Base-by-base conservation (phyloP, 108 stramenopile genomes). In the Schizochytrium sp. region DNA sequence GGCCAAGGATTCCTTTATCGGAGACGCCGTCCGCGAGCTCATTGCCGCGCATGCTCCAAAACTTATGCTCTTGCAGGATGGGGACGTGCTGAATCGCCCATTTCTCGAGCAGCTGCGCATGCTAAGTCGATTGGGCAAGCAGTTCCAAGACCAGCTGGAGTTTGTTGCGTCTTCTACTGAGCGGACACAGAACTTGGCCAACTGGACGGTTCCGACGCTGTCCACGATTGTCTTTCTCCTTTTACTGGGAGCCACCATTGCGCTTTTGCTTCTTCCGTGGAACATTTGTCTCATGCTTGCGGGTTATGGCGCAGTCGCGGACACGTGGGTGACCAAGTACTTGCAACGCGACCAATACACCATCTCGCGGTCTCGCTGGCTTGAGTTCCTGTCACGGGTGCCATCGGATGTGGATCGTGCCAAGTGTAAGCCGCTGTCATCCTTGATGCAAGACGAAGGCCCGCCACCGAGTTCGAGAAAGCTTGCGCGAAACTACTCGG, bases 321-420 rank as follows among this genome's bases (percentile, higher is more conserved):
- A 83, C 51, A 53, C 76, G 6, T 47, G 45, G 45, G 19, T 47
- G 16, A 53, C 76, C 10, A 12, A 23, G 18, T 83, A 53, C n/a
- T 10, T 53, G 45, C 48, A 53, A 12, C 45, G 48, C 14, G 76
- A 53, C 28, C 76, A 21, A 23, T 53, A 53, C 28, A 45, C 48
- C 19, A 83, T 83, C 25, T 34, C 6, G 23, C 76, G 51, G n/a
- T 83, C 76, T 28, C 48, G 51, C 1, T 23, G 19, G 25, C 6
- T 83, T 53, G 76, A 83, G 76, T 83, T 53, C 51, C 76, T 83
- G 6, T 12, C 48, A 12, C 45, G 76, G 10, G 76, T 83, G 0
- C 76, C 76, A 34, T 83, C 76, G n/a, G 76, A 83, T 53, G 51
- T 83, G 45, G 76, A 83, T 23, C 45, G n/a, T 12, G 76, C 76